A percentile compares a stretch with the other conserved stretches of the same genome.
Evolutionary conservation across 2,329 filamentous ascomycete species (phyloP).

Genomic region (Fusarium sp.): DNA sequence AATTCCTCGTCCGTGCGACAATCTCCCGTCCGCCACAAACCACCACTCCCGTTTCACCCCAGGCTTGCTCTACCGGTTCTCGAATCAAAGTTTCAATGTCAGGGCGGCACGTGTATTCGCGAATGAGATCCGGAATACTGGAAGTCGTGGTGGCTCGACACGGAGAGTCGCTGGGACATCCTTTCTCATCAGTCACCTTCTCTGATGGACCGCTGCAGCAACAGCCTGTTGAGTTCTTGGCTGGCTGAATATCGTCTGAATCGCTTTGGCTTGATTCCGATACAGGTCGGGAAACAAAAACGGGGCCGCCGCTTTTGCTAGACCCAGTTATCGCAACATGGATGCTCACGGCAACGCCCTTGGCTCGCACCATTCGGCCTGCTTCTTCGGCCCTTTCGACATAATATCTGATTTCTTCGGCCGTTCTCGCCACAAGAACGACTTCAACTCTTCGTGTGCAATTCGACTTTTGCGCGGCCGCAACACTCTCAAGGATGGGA

Average conservation of each 20-base stretch:
- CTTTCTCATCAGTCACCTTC: conserved; percentile 25
- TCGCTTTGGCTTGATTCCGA: conserved; percentile 35
- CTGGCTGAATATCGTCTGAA: conserved; percentile 37
- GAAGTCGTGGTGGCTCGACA: conserved; percentile 19
- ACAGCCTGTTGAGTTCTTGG: conserved; percentile 39
- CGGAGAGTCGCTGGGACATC: conserved; percentile 33
- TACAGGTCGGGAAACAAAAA: conserved; percentile 53
- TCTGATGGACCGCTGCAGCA: conserved; percentile 42
- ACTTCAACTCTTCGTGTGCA: conserved; percentile 70
- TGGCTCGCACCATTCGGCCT: conserved; percentile 58
- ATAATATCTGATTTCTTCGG: conserved; percentile 71
- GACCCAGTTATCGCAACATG: conserved; percentile 68
- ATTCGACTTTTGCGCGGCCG: conserved; percentile 58
- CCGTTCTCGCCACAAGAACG: conserved; percentile 65
- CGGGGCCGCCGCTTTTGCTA: conserved; percentile 15
- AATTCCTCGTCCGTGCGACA: conserved; percentile 68
- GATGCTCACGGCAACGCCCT: conserved; percentile 66
- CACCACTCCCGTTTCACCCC: conserved; percentile 73
- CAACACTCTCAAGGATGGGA: conserved; percentile 70
- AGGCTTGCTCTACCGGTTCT: conserved; percentile 68
- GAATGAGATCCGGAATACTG: conserved; percentile 54
- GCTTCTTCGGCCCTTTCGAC: conserved; percentile 63
- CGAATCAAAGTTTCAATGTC: conserved; percentile 68
- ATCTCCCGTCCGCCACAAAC: conserved; percentile 72
- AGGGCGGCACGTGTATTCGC: conserved; percentile 63